Base-by-base conservation (phyloP, 1,284 basidiomycete species). In the Fomitopsis palustris region DNA sequence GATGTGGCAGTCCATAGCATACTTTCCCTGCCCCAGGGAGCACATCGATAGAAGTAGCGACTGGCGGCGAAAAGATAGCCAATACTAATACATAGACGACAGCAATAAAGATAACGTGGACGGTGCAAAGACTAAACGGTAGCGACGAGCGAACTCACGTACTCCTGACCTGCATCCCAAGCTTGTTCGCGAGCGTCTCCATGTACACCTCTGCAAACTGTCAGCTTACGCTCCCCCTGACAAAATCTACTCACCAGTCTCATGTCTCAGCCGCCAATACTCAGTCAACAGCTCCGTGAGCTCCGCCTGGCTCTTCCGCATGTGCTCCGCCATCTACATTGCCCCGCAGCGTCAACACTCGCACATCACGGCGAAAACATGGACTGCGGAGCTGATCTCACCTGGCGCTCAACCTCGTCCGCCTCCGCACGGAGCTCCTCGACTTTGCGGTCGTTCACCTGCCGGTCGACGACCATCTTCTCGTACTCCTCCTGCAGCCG, bases 231-330 rank as follows among this genome's bases (percentile, higher is more conserved):
- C 5, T 14, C 12, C 31, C 12, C 6, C n/a, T 9, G 1, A 27
- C 31, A 43, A 35, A 19, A 41, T 16, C 43, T 8, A 12, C 77
- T 64, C 70, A 91, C 92, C 90, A 62, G 90, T 88, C 69, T 88
- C 85, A 67, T 90, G 86, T 54, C 92, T 79, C 61, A 94, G 77
- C 58, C 82, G 84, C 87, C 88, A 92, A 69, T 94, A 94, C 68
- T 92, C 90, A 17, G 82, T 75, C 43, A 94, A 75, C n/a, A 95
- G 77, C 57, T 88, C 87, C 66, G 86, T 87, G 23, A 95, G 75
- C 70, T 93, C 90, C 3, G 72, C 73, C 70, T 93, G 90, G 65
- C 87, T 90, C 61, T 79, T 79, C 67, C 82, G 84, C 56, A 92
- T 72, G 67, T 92, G 90, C 49, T 88, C 87, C 5, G 81, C 76